These are phyloP conservation scores for Tuber borchii DNA, from an alignment of 495 filamentous ascomycete species.

Conservation along the genomic window DNA sequence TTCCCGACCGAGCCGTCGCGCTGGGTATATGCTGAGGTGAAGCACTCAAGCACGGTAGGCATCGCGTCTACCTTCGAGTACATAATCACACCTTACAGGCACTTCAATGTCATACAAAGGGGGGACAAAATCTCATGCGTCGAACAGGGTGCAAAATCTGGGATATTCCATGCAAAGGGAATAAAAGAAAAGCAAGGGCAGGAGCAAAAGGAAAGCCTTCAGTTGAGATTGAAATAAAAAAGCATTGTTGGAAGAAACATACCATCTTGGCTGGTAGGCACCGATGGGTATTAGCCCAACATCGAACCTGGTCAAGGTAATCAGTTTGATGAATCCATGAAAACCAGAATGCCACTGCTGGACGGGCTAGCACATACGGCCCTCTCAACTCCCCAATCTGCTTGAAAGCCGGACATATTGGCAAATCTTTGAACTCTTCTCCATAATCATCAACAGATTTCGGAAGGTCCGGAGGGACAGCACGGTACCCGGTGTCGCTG, in stretches of 20 bases:
- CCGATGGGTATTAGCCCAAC: conserved; percentile 92
- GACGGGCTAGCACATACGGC: conserved; percentile 30
- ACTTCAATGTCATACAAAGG: neutral
- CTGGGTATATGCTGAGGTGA: conserved; percentile 23
- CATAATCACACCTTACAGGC: conserved; percentile 26
- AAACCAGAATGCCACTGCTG: neutral
- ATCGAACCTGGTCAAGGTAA: conserved; percentile 56
- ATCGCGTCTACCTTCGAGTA: conserved; percentile 12
- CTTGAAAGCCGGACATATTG: conserved; percentile 77
- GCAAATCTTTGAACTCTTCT: conserved; percentile 58
- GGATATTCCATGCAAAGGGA: conserved; percentile 27
- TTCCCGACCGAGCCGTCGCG: conserved; percentile 22
- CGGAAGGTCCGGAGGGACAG: conserved; percentile 63
- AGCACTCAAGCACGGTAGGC: neutral
- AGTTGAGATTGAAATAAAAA: conserved; percentile 10
- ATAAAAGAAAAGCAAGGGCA: conserved; percentile 1
- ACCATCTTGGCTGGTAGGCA: conserved; percentile 72
- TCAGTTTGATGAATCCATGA: neutral
- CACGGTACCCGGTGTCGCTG: conserved; percentile 68
- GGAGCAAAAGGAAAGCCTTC: neutral
- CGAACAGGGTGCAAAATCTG: conserved; percentile 17
- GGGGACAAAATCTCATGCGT: conserved; percentile 13
- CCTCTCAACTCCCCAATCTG: conserved; percentile 76
- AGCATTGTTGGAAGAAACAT: conserved; percentile 22
- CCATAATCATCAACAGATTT: conserved; percentile 64